Percentiles rank a stretch among this genome's conserved stretches.
These are phyloP conservation scores for Candida xyloterini DNA, from an alignment of 805 yeast genomes.

Conservation along the genomic window DNA sequence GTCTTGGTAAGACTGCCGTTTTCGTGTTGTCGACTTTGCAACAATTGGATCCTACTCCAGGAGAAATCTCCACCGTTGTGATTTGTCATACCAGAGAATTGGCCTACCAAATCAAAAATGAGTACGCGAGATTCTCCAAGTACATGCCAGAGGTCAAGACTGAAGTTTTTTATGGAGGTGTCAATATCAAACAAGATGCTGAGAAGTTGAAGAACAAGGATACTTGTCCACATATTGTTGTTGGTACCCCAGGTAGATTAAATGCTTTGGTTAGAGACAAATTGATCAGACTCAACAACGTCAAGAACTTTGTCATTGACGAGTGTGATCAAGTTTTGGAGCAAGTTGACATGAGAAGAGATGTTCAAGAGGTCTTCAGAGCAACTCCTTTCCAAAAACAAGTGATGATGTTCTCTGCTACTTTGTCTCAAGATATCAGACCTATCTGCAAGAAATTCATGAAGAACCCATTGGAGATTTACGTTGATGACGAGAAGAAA, in stretches of 20 bases:
- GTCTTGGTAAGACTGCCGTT: constrained; percentile 98
- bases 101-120: constrained; percentile 97
- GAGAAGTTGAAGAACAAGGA: constrained; percentile 89
- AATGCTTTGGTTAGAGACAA: constrained; percentile 92
- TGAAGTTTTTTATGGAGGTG: constrained; percentile 96
- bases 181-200: constrained; percentile 77
- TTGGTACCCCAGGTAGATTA: constrained; percentile 98
- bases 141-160: constrained; percentile 98
- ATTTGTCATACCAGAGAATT: constrained; percentile 98
- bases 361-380: constrained; percentile 96
- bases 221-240: constrained; percentile 93
- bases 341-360: constrained; percentile 86
- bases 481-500: constrained; percentile 96
- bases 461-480: constrained; percentile 96
- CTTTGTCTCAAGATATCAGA: constrained; percentile 89
- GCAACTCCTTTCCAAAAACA: constrained; percentile 97
- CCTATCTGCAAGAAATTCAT: constrained; percentile 97
- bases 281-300: constrained; percentile 77
- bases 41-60: constrained; percentile 95
- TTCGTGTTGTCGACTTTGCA: constrained; percentile 94
- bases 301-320: constrained; percentile 92
- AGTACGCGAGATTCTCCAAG: constrained; percentile 95
- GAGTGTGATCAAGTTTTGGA: constrained; percentile 99
- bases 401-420: constrained; percentile 99
- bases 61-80: constrained; percentile 91